These are phyloP conservation scores for Psidium friedrichsthalianum DNA, from an alignment of 345 rosid species.

Conservation along the genomic window DNA sequence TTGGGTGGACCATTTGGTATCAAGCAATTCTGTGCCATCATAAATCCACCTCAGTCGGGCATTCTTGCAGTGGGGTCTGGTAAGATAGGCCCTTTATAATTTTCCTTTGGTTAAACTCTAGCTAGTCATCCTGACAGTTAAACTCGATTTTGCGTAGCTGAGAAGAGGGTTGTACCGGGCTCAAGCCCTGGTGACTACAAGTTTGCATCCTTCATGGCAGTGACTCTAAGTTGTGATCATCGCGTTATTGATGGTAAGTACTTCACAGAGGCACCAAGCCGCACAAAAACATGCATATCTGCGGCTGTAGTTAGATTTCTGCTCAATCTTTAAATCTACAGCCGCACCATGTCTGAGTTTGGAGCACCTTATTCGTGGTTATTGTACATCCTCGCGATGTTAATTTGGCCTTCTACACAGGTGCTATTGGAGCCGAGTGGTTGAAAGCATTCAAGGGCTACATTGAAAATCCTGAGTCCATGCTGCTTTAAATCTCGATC, in stretches of 20 bases:
- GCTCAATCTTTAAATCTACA: not conserved
- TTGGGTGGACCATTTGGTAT: slow-evolving; percentile 98
- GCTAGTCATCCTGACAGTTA: not conserved
- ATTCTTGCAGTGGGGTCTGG: slow-evolving; percentile 93
- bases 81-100: slow-evolving; percentile 12
- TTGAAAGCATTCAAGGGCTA: slow-evolving; percentile 87
- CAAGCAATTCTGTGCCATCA: slow-evolving; percentile 87
- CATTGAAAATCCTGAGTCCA: slow-evolving; percentile 86
- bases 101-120: not conserved
- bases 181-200: slow-evolving; percentile 52
- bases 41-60: slow-evolving; percentile 95
- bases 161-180: slow-evolving; percentile 77
- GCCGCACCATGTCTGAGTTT: not conserved
- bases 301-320: not conserved
- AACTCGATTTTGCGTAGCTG: slow-evolving; percentile 42
- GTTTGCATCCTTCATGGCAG: slow-evolving; percentile 74
- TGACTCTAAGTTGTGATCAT: slow-evolving; percentile 92
- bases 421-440: slow-evolving; percentile 97
- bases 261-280: not conserved
- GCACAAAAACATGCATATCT: not conserved
- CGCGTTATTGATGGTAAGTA: slow-evolving; percentile 86
- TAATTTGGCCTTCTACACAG: slow-evolving; percentile 17
- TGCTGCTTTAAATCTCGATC: slow-evolving; percentile 50
- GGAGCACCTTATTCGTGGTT: not conserved
- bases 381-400: not conserved